These are phyloP conservation scores for Trebouxia sp. DNA, from an alignment of 139 green algal species.

Conservation along the genomic window DNA sequence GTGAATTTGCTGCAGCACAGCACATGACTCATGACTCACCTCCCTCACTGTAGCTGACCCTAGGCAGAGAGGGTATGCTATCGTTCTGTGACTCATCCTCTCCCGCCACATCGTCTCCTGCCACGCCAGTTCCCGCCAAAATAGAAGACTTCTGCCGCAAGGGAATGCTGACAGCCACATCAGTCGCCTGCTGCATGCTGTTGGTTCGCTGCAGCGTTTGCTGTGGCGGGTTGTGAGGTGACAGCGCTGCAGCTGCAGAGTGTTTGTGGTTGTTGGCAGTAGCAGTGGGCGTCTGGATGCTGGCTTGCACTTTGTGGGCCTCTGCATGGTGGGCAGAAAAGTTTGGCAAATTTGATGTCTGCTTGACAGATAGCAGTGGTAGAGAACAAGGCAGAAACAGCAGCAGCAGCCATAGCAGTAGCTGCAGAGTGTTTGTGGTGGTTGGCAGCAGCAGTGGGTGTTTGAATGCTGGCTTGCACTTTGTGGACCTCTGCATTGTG, in stretches of 20 bases:
- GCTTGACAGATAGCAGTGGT: too few relatives aligned
- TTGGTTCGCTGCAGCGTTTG: neutral
- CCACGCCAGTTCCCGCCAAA: neutral
- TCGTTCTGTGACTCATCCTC: neutral
- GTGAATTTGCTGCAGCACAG: neutral
- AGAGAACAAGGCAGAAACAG: too few relatives aligned
- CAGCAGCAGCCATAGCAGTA: too few relatives aligned
- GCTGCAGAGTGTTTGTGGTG: too few relatives aligned
- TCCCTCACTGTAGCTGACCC: neutral
- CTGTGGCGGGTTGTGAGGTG: too few relatives aligned
- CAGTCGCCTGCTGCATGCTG: too few relatives aligned
- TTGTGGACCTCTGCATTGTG: neutral
- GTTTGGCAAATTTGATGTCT: too few relatives aligned
- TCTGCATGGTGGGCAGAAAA: neutral
- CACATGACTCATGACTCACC: too few relatives aligned
- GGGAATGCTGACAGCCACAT: neutral
- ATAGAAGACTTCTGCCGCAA: conserved; percentile 13
- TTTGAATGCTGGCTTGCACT: neutral
- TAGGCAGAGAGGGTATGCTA: neutral
- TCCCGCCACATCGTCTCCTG: neutral
- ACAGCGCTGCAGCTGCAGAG: neutral
- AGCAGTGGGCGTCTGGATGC: too few relatives aligned
- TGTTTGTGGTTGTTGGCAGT: conserved; percentile 17
- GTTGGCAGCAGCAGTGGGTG: neutral
- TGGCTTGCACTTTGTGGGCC: too few relatives aligned